Evolutionary conservation across 1,284 basidiomycete genomes (phyloP).

Genomic region (Inonotus obliquus): DNA sequence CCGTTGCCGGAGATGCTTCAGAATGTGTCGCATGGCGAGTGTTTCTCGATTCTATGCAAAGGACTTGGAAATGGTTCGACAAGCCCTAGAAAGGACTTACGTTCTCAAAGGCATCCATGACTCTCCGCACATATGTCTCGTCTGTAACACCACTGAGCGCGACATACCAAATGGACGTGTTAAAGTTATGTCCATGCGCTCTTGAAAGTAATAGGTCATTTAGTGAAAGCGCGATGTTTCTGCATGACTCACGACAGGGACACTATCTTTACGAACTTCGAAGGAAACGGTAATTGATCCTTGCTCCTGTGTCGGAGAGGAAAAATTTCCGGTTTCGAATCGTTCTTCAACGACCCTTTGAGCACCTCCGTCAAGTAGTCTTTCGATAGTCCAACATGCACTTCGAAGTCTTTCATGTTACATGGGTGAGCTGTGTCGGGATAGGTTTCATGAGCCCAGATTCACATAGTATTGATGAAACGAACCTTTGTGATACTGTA

Average conservation of each 20-base stretch:
- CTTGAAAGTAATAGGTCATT: conserved; percentile 29
- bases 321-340: conserved; percentile 58
- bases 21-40: conserved; percentile 58
- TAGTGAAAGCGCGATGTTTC: neutral
- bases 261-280: conserved; percentile 65
- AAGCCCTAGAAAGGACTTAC: conserved; percentile 35
- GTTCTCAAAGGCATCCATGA: conserved; percentile 51
- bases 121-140: conserved; percentile 47
- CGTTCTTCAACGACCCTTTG: conserved; percentile 59
- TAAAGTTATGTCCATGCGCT: conserved; percentile 64
- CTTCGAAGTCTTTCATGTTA: conserved; percentile 76
- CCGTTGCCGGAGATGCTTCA: conserved; percentile 77
- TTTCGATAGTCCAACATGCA: conserved; percentile 58
- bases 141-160: conserved; percentile 55
- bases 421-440: conserved; percentile 54
- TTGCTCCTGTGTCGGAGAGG: conserved; percentile 48
- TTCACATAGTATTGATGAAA: neutral
- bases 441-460: neutral
- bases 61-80: conserved; percentile 11
- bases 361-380: conserved; percentile 63
- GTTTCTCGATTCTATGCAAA: conserved; percentile 57
- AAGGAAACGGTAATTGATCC: conserved; percentile 54
- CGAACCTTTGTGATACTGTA: conserved; percentile 49
- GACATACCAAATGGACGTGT: conserved; percentile 75
- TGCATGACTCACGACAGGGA: conserved; percentile 56